phyloP scores from a whole-genome alignment of 768 basidiomycete species.

The Boletus edulis region DNA sequence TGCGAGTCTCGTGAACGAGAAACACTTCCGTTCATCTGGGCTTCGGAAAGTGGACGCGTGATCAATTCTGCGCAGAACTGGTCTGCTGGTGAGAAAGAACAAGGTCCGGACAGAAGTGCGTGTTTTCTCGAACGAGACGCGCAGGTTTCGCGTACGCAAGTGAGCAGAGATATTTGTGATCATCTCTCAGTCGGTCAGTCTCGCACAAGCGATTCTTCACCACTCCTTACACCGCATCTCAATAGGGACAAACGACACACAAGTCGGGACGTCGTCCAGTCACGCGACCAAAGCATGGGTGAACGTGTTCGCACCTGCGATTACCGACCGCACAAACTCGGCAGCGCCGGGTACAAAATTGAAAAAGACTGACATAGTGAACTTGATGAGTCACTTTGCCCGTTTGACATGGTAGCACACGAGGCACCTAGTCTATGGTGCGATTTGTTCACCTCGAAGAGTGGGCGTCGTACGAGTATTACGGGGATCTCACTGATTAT shows the following conservation, averaged over 20 bases:
- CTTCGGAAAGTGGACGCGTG: constrained; percentile 50
- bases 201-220: neutral
- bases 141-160: constrained; percentile 49
- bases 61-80: constrained; percentile 67
- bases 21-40: constrained; percentile 50
- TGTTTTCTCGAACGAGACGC: neutral
- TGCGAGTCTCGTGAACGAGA: constrained; percentile 38
- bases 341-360: constrained; percentile 64
- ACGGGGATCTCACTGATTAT: constrained; percentile 68
- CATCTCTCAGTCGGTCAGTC: constrained; percentile 49
- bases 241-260: constrained; percentile 52
- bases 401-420: constrained; percentile 64
- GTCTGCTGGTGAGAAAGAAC: constrained; percentile 45
- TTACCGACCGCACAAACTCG: constrained; percentile 55
- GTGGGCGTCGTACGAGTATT: constrained; percentile 64
- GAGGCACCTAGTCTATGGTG: constrained; percentile 63
- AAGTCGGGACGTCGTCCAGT: constrained; percentile 35
- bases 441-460: constrained; percentile 57
- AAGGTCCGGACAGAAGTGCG: neutral
- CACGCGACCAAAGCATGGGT: constrained; percentile 49
- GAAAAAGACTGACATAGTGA: constrained; percentile 48
- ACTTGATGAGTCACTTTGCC: constrained; percentile 64
- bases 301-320: constrained; percentile 47
- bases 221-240: neutral
- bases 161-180: constrained; percentile 45